Evolutionary conservation across 2,329 filamentous ascomycete genomes (phyloP).

Genomic region (Aspergillus fumigatiaffinis): DNA sequence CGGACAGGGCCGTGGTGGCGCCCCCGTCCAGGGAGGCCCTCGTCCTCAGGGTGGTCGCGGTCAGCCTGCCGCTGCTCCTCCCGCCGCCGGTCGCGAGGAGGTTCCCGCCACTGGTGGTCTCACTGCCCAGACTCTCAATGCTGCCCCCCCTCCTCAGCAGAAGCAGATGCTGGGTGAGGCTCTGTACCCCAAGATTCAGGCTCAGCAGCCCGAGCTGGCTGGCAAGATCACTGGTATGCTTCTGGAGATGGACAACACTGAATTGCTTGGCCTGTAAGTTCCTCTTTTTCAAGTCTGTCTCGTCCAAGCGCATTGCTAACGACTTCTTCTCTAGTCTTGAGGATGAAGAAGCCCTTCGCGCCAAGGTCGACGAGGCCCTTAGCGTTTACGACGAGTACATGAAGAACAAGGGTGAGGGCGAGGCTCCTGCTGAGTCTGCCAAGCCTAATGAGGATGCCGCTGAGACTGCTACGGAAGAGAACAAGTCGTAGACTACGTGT

Average conservation of each 20-base stretch:
- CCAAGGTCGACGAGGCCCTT: constrained; percentile 96
- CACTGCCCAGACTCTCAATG: constrained; percentile 49
- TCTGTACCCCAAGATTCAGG: constrained; percentile 97
- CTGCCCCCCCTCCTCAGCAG: constrained; percentile 68
- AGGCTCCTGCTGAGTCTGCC: constrained; percentile 37
- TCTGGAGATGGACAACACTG: constrained; percentile 95
- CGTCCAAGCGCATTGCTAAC: constrained; percentile 5
- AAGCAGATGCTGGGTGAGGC: constrained; percentile 98
- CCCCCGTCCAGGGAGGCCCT: constrained; percentile 36
- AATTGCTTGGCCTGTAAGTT: constrained; percentile 92
- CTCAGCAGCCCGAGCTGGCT: constrained; percentile 88
- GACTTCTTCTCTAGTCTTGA: constrained; percentile 61
- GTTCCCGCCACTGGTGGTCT: constrained; percentile 36
- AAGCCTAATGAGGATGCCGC: constrained; percentile 45
- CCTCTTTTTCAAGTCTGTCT: background rate
- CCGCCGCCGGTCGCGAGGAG: constrained; percentile 37
- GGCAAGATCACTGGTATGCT: constrained; percentile 99
- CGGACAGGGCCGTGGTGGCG: constrained; percentile 42
- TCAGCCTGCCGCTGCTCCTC: constrained; percentile 35
- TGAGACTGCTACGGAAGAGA: constrained; percentile 40
- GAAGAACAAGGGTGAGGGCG: constrained; percentile 66
- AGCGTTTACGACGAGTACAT: constrained; percentile 98
- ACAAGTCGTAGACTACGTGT: constrained; percentile 35
- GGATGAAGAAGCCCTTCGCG: constrained; percentile 80
- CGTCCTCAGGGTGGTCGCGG: constrained; percentile 42